These are phyloP conservation scores for Cyclocybe aegerita DNA, from an alignment of 768 basidiomycete genomes.

Conservation along the genomic window DNA sequence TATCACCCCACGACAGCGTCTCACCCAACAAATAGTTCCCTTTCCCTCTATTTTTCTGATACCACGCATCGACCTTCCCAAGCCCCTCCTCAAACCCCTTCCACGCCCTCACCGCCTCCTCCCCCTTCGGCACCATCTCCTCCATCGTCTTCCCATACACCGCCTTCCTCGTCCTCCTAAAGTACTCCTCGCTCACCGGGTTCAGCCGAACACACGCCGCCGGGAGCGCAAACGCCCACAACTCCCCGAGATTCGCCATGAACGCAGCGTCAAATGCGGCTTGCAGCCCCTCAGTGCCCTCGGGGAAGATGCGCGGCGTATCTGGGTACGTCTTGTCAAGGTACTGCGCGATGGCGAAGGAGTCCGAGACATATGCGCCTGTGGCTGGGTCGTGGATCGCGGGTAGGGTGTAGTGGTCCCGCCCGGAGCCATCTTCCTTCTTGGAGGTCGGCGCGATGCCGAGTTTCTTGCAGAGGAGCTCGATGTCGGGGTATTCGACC, in stretches of 20 bases:
- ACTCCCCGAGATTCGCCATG: neutral
- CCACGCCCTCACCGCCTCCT: slow-evolving; percentile 6
- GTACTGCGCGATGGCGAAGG: too few relatives aligned
- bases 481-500: too few relatives aligned
- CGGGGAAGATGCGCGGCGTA: too few relatives aligned
- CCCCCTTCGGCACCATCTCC: slow-evolving; percentile 10
- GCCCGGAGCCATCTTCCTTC: too few relatives aligned
- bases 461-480: too few relatives aligned
- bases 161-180: slow-evolving; percentile 10
- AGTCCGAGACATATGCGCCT: too few relatives aligned
- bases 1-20: slow-evolving; percentile 31
- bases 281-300: slow-evolving; percentile 13
- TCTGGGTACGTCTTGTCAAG: too few relatives aligned
- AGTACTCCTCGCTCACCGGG: slow-evolving; percentile 10
- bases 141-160: slow-evolving; percentile 10
- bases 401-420: too few relatives aligned
- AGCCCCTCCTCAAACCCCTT: slow-evolving; percentile 6
- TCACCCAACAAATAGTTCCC: slow-evolving; percentile 3
- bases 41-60: slow-evolving; percentile 6
- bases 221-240: slow-evolving; percentile 8
- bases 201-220: slow-evolving; percentile 5
- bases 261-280: slow-evolving; percentile 8
- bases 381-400: too few relatives aligned
- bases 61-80: slow-evolving; percentile 8
- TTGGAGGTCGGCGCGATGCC: too few relatives aligned